These are phyloP conservation scores for Amaranthus palmeri DNA, from an alignment of 148 eudicot species.

Conservation along the genomic window DNA sequence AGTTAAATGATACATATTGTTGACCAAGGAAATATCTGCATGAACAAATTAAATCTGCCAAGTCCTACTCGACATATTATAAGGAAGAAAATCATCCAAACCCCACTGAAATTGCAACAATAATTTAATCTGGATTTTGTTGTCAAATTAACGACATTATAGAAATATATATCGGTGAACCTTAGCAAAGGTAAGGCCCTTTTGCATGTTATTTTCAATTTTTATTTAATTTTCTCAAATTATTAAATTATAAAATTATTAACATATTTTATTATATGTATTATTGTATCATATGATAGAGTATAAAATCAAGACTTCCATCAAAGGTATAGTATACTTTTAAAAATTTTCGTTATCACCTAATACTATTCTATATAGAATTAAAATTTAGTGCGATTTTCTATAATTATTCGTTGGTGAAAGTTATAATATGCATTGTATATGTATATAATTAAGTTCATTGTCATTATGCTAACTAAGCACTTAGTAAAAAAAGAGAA, in stretches of 20 bases:
- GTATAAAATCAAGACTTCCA: too few species aligned
- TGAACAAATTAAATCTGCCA: background rate
- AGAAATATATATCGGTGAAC: background rate
- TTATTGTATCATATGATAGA: too few species aligned
- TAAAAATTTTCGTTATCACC: too few species aligned
- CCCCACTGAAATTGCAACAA: background rate
- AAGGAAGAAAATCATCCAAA: background rate
- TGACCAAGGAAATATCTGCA: too few species aligned
- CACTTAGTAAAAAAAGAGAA: background rate
- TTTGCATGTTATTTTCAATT: background rate
- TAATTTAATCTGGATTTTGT: background rate
- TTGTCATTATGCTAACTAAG: background rate
- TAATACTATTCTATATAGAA: too few species aligned
- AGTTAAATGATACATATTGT: too few species aligned
- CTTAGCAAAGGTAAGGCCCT: background rate
- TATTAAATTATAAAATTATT: too few species aligned
- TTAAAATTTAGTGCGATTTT: background rate
- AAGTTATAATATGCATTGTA: background rate
- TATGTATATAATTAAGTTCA: background rate
- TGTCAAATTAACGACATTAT: background rate
- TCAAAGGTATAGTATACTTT: too few species aligned
- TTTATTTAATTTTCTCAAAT: too few species aligned
- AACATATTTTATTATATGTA: too few species aligned
- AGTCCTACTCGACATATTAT: background rate
- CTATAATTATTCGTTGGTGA: background rate